A percentile compares a stretch with the other conserved stretches of the same genome.
Conservation (phyloP, 306 rosid species). For the Cicer arietinum region DNA sequence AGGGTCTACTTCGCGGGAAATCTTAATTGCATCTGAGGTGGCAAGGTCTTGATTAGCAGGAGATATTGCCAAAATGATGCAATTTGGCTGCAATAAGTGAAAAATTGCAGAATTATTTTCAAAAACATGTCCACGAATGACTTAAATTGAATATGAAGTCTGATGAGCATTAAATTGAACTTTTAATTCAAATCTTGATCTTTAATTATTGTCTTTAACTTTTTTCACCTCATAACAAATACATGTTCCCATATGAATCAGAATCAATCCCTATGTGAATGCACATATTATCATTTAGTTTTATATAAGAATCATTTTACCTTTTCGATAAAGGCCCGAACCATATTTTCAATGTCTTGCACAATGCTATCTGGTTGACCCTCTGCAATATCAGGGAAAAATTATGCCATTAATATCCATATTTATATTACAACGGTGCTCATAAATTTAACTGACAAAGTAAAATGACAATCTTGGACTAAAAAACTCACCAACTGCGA, state of each 20-base stretch:
- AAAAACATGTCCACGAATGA: constrained; percentile 24
- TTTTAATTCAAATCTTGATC: constrained; percentile 32
- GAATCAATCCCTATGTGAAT: not conserved
- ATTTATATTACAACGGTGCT: constrained; percentile 5
- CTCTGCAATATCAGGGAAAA: constrained; percentile 56
- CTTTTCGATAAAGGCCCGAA: constrained; percentile 90
- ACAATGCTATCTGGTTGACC: constrained; percentile 96
- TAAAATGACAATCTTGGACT: constrained; percentile 30
- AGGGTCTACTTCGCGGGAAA: constrained; percentile 99
- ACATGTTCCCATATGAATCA: constrained; percentile 12
- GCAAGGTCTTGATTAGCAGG: constrained; percentile 99
- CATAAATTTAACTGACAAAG: constrained; percentile 26
- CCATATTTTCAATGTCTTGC: constrained; percentile 93
- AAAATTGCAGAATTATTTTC: constrained; percentile 20
- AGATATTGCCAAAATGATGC: constrained; percentile 95
- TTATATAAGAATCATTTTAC: constrained; percentile 47
- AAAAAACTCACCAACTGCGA: constrained; percentile 85
- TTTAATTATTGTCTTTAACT: constrained; percentile 9
- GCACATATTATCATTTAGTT: constrained; percentile 14
- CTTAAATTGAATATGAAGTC: constrained; percentile 29
- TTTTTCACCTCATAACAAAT: constrained; percentile 15
- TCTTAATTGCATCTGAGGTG: constrained; percentile 97
- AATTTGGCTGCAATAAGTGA: constrained; percentile 74
- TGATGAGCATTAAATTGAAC: constrained; percentile 29
- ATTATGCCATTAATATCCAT: constrained; percentile 30